phyloP scores from a whole-genome alignment of 306 rosid genomes.

The Delonix regia region DNA sequence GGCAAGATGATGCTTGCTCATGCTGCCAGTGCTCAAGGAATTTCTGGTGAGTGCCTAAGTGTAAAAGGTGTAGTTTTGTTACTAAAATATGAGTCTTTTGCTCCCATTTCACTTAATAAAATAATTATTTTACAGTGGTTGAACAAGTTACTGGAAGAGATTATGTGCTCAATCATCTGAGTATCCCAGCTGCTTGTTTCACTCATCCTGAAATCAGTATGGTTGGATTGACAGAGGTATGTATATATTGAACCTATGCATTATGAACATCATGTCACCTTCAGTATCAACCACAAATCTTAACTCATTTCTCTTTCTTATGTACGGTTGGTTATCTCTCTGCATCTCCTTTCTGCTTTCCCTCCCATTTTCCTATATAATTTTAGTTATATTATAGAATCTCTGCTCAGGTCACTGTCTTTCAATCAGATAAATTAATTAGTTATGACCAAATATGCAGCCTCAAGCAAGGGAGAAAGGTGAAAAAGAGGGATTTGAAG shows the following conservation, averaged over 20 bases:
- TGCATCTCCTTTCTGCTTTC: not conserved
- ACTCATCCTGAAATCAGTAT: constrained; percentile 98
- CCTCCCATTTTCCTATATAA: not conserved
- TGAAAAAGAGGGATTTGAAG: constrained; percentile 70
- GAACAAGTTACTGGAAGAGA: constrained; percentile 99
- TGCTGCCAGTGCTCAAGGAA: constrained; percentile 99
- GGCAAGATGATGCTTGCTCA: constrained; percentile 99
- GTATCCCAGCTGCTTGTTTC: constrained; percentile 98
- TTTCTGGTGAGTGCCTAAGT: constrained; percentile 62
- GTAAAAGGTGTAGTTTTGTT: constrained; percentile 2
- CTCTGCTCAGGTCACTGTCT: not conserved
- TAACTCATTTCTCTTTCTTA: constrained; percentile 24
- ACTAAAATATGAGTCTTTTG: constrained; percentile 3
- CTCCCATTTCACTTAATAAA: constrained; percentile 25
- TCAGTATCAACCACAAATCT: not conserved
- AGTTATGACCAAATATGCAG: constrained; percentile 47
- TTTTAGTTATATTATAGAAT: constrained; percentile 5
- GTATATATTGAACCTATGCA: constrained; percentile 40
- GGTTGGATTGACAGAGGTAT: constrained; percentile 98
- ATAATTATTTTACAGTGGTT: constrained; percentile 61
- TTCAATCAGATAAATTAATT: not conserved
- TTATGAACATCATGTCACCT: constrained; percentile 1
- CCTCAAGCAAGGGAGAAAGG: constrained; percentile 85
- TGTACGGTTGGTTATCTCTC: not conserved
- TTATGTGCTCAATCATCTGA: constrained; percentile 91